These are phyloP conservation scores for Aotearoamyces nothofagi DNA, from an alignment of 2,329 filamentous ascomycete genomes.

Conservation along the genomic window DNA sequence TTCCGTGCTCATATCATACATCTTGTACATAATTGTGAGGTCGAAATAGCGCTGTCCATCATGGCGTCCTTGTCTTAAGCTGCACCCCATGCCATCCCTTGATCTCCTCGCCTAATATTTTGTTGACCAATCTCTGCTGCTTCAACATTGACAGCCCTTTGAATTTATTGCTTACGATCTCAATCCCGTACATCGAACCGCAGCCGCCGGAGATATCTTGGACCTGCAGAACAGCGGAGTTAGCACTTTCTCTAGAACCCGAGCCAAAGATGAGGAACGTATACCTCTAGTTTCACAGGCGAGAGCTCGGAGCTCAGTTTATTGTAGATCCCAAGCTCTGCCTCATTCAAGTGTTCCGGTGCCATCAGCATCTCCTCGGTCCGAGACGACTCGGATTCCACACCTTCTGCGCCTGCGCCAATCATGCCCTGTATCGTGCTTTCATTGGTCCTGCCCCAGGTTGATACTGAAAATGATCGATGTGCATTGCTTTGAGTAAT, in stretches of 20 bases:
- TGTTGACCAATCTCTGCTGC: slow-evolving; percentile 72
- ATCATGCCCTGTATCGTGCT: slow-evolving; percentile 6
- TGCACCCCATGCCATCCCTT: slow-evolving; percentile 75
- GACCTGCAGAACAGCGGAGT: slow-evolving; percentile 31
- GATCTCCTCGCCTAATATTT: slow-evolving; percentile 57
- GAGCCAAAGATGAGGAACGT: background rate
- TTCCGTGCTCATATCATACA: too few relatives aligned
- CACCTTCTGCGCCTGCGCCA: slow-evolving; percentile 5
- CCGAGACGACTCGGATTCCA: slow-evolving; percentile 1
- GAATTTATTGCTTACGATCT: slow-evolving; percentile 59
- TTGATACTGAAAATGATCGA: too few relatives aligned
- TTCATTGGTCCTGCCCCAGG: slow-evolving; percentile 6
- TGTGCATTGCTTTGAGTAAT: too few relatives aligned
- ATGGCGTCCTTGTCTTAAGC: slow-evolving; percentile 47
- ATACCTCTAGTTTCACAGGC: slow-evolving; percentile 18
- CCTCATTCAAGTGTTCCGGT: slow-evolving; percentile 34
- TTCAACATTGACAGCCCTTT: slow-evolving; percentile 57
- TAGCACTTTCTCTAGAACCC: background rate
- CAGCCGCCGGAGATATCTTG: slow-evolving; percentile 74
- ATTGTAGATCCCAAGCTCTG: slow-evolving; percentile 44
- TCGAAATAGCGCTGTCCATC: too few relatives aligned
- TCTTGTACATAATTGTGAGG: background rate
- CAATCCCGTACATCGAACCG: slow-evolving; percentile 76
- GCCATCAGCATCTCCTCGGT: slow-evolving; percentile 20
- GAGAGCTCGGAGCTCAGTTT: slow-evolving; percentile 18